Evolutionary conservation across 176 grass and related monocot species (phyloP).

Genomic region (Triticum monococcum): DNA sequence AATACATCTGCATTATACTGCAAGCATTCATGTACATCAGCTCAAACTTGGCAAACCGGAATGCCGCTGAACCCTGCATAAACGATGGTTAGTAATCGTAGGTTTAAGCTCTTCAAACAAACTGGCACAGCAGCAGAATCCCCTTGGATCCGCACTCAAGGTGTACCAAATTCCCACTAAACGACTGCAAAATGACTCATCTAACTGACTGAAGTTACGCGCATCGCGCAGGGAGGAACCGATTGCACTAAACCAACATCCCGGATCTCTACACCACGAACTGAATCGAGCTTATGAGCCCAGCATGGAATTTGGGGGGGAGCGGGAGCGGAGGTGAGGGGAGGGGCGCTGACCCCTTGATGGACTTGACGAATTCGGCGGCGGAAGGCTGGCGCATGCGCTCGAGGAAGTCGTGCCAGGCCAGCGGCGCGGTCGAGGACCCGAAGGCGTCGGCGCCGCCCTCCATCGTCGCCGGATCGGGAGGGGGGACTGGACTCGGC

Average conservation of each 20-base stretch:
- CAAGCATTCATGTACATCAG: neutral
- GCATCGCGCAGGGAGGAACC: neutral
- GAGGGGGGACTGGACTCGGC: neutral
- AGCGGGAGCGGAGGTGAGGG: neutral
- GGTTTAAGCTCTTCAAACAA: neutral
- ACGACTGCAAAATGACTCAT: neutral
- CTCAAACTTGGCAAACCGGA: neutral
- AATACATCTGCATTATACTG: neutral
- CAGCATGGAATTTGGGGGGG: neutral
- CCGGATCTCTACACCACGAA: slow-evolving; percentile 25
- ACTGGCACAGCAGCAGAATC: slow-evolving; percentile 10
- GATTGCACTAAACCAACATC: neutral
- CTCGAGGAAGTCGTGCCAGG: slow-evolving; percentile 98
- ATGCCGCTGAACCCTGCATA: neutral
- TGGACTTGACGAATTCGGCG: slow-evolving; percentile 91
- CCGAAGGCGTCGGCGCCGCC: slow-evolving; percentile 66
- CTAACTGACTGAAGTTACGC: neutral
- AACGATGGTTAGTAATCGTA: neutral
- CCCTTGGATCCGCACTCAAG: neutral
- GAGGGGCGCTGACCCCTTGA: slow-evolving; percentile 61
- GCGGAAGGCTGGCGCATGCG: slow-evolving; percentile 98
- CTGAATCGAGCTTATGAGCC: neutral
- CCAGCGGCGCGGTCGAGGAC: slow-evolving; percentile 71
- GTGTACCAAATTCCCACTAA: neutral
- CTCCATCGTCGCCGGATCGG: slow-evolving; percentile 65